These are phyloP conservation scores for Penicillium carneum DNA, from an alignment of 2,329 filamentous ascomycete genomes.

Conservation along the genomic window DNA sequence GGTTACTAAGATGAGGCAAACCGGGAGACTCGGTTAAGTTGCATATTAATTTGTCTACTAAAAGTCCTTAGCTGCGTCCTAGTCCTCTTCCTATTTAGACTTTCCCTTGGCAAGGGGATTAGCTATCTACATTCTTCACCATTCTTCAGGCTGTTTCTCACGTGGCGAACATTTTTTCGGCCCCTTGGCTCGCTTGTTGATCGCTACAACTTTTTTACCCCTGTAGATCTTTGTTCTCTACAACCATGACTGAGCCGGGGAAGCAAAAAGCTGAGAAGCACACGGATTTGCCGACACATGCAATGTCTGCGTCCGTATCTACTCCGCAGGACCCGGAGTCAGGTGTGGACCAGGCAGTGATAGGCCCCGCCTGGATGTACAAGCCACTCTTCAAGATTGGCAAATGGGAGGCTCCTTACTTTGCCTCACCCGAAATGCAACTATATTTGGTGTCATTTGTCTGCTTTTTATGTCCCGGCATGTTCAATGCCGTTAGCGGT, in stretches of 20 bases:
- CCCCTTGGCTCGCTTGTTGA: slow-evolving; percentile 19
- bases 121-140: slow-evolving; percentile 7
- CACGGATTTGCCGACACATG: slow-evolving; percentile 30
- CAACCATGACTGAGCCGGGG: slow-evolving; percentile 27
- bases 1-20: slow-evolving; percentile 16
- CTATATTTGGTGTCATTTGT: slow-evolving; percentile 74
- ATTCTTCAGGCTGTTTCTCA: slow-evolving; percentile 15
- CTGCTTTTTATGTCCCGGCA: slow-evolving; percentile 75
- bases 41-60: slow-evolving; percentile 4
- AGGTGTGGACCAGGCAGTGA: slow-evolving; percentile 30
- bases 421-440: slow-evolving; percentile 76
- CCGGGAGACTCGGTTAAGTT: slow-evolving; percentile 17
- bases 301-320: slow-evolving; percentile 25
- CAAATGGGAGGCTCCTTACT: slow-evolving; percentile 66
- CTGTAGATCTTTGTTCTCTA: slow-evolving; percentile 10
- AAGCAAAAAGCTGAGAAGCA: slow-evolving; percentile 25
- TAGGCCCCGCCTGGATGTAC: slow-evolving; percentile 69
- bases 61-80: slow-evolving; percentile 4
- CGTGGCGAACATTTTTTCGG: slow-evolving; percentile 16
- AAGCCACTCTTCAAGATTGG: slow-evolving; percentile 63
- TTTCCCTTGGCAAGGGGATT: neutral
- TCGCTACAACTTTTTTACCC: neutral
- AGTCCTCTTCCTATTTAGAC: neutral
- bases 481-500: slow-evolving; percentile 73
- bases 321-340: slow-evolving; percentile 35